Conservation (phyloP, 2,329 filamentous ascomycete species). For the Colletotrichum tropicicola region DNA sequence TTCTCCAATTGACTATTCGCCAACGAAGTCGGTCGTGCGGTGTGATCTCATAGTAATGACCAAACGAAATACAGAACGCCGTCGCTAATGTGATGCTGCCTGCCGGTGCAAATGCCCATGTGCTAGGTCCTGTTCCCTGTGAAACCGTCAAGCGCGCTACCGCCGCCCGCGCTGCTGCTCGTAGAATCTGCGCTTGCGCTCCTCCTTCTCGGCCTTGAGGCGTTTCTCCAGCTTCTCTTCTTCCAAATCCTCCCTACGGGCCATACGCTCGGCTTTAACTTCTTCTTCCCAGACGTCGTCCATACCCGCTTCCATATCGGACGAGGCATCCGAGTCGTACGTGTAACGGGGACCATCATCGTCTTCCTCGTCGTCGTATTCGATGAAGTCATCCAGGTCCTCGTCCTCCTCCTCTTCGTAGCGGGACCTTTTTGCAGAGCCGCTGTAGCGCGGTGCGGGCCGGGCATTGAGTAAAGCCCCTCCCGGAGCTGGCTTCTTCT, state of each 20-base stretch:
- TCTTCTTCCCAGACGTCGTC: slow-evolving; percentile 81
- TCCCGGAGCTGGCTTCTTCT: slow-evolving; percentile 46
- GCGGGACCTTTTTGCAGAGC: slow-evolving; percentile 43
- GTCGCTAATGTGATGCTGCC: slow-evolving; percentile 46
- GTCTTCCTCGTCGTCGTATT: slow-evolving; percentile 63
- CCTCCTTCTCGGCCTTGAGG: slow-evolving; percentile 70
- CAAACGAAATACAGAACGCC: slow-evolving; percentile 41
- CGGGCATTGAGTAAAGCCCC: slow-evolving; percentile 49
- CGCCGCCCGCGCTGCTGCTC: slow-evolving; percentile 34
- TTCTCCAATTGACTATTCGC: background rate
- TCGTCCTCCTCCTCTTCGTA: slow-evolving; percentile 71
- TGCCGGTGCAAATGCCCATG: slow-evolving; percentile 17
- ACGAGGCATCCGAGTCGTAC: slow-evolving; percentile 73
- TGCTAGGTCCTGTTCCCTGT: slow-evolving; percentile 3
- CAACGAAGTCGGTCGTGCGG: background rate
- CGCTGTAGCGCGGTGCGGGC: slow-evolving; percentile 33
- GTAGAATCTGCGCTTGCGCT: slow-evolving; percentile 53
- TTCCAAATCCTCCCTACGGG: slow-evolving; percentile 73
- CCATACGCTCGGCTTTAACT: slow-evolving; percentile 65
- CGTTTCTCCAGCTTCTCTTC: slow-evolving; percentile 70
- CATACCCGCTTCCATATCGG: slow-evolving; percentile 81
- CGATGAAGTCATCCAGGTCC: slow-evolving; percentile 69
- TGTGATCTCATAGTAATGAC: background rate
- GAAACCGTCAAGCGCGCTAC: background rate
- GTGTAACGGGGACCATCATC: slow-evolving; percentile 52